Evolutionary conservation across 352 stramenopile genomes (phyloP).

Genomic region (Pythium folliculosum): DNA sequence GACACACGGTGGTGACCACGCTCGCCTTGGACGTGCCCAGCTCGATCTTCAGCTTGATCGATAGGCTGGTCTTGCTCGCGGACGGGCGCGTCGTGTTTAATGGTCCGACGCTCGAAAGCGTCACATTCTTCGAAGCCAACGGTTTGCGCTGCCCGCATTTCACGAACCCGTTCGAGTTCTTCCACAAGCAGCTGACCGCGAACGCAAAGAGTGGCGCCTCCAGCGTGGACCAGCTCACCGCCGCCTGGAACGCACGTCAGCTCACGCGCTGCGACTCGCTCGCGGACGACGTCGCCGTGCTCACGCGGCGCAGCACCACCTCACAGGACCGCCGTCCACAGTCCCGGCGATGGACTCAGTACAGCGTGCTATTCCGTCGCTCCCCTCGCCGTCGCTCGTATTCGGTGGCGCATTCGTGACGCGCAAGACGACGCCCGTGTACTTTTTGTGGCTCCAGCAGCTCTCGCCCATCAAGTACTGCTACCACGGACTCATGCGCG

Average conservation of each 20-base stretch:
- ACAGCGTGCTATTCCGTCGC: constrained; percentile 11
- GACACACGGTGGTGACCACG: constrained; percentile 80
- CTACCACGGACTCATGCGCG: constrained; percentile 28
- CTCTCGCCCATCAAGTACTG: constrained; percentile 37
- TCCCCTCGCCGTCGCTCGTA: constrained; percentile 25
- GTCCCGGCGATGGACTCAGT: neutral
- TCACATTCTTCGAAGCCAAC: constrained; percentile 29
- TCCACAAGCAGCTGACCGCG: constrained; percentile 19
- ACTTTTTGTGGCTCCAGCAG: constrained; percentile 38
- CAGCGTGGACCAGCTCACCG: constrained; percentile 17
- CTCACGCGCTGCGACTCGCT: neutral
- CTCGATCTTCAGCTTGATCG: constrained; percentile 32
- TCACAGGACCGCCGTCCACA: neutral
- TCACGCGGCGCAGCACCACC: neutral
- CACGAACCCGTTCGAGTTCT: constrained; percentile 42
- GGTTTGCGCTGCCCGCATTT: constrained; percentile 28
- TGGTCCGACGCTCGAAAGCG: constrained; percentile 24
- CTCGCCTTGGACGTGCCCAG: constrained; percentile 70
- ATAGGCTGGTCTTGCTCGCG: constrained; percentile 31
- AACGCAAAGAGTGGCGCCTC: neutral
- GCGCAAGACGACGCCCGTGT: constrained; percentile 27
- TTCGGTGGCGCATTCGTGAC: constrained; percentile 39
- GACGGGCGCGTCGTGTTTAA: constrained; percentile 30
- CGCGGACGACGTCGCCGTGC: neutral
- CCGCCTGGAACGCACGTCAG: constrained; percentile 10